Conservation (phyloP, 2,329 filamentous ascomycete species). For the Penicillium aurantiogriseum region DNA sequence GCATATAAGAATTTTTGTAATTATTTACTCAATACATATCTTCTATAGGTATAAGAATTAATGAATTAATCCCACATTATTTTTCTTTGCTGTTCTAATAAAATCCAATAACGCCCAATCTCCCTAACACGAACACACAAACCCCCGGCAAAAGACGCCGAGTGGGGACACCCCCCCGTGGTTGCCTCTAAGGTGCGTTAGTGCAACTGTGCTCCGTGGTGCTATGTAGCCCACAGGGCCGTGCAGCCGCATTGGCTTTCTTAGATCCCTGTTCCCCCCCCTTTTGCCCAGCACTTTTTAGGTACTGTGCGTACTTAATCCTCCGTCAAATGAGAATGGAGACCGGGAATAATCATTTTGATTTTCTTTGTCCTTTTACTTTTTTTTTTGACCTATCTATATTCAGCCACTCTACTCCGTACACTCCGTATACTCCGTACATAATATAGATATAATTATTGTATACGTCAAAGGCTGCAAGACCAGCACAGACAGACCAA, state of each 20-base stretch:
- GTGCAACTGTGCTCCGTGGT: constrained; percentile 26
- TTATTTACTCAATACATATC: not conserved
- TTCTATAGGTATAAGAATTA: not conserved
- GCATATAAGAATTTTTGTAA: not conserved
- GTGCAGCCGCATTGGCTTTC: constrained; percentile 16
- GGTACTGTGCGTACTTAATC: not conserved
- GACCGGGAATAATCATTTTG: not conserved
- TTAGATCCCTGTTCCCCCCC: constrained; percentile 15
- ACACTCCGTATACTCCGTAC: no score
- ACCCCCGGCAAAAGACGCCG: constrained; percentile 19
- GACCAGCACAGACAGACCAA: constrained; percentile 19
- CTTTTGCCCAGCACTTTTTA: constrained; percentile 11
- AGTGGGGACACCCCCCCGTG: constrained; percentile 25
- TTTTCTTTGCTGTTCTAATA: not conserved
- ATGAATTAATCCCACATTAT: no score
- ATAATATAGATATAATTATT: not conserved
- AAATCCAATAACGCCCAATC: not conserved
- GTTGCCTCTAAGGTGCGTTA: constrained; percentile 22
- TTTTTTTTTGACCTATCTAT: not conserved
- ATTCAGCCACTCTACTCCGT: not conserved
- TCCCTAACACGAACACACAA: constrained; percentile 11
- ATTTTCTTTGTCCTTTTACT: not conserved
- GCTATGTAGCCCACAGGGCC: constrained; percentile 17
- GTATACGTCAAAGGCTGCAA: constrained; percentile 13
- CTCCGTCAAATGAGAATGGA: not conserved